Percentiles rank a stretch among this genome's conserved stretches.
Evolutionary conservation across 768 basidiomycete genomes (phyloP).

Genomic region (Trametes cinnabarina): DNA sequence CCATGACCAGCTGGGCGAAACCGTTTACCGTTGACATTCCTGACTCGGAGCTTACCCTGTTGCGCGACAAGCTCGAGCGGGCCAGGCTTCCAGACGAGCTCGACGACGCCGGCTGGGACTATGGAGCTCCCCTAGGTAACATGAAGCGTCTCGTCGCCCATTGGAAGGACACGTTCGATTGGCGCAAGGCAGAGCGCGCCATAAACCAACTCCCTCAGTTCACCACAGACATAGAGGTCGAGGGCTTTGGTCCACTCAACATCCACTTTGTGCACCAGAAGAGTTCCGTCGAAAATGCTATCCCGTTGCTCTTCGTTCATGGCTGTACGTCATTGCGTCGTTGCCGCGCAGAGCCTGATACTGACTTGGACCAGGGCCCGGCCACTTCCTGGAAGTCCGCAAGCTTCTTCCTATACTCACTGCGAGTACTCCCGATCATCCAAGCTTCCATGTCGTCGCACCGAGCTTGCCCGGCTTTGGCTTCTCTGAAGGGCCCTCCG

Average conservation of each 20-base stretch:
- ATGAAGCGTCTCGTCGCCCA: conserved; percentile 44
- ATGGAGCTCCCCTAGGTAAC: conserved; percentile 43
- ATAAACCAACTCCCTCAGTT: conserved; percentile 60
- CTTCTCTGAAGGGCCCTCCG: conserved; percentile 55
- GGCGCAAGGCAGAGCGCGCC: conserved; percentile 48
- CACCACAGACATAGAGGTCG: conserved; percentile 48
- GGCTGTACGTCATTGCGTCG: conserved; percentile 42
- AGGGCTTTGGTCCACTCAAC: conserved; percentile 45
- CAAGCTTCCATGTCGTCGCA: conserved; percentile 63
- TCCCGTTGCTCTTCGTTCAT: conserved; percentile 60
- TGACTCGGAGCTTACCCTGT: conserved; percentile 21
- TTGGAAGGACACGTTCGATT: conserved; percentile 57
- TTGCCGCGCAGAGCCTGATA: not conserved
- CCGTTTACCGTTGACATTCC: conserved; percentile 26
- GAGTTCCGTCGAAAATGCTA: conserved; percentile 43
- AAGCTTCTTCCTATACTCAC: conserved; percentile 58
- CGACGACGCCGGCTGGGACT: conserved; percentile 27
- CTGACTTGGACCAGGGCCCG: conserved; percentile 47
- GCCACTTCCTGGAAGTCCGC: conserved; percentile 53
- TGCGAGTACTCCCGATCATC: conserved; percentile 39
- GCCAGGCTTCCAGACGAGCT: conserved; percentile 29
- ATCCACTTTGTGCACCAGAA: conserved; percentile 60
- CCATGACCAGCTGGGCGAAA: conserved; percentile 4
- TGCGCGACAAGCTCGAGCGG: conserved; percentile 26
- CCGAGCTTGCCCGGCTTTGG: conserved; percentile 59